Evolutionary conservation across 768 basidiomycete species (phyloP).

Genomic region (Calocybe indica): DNA sequence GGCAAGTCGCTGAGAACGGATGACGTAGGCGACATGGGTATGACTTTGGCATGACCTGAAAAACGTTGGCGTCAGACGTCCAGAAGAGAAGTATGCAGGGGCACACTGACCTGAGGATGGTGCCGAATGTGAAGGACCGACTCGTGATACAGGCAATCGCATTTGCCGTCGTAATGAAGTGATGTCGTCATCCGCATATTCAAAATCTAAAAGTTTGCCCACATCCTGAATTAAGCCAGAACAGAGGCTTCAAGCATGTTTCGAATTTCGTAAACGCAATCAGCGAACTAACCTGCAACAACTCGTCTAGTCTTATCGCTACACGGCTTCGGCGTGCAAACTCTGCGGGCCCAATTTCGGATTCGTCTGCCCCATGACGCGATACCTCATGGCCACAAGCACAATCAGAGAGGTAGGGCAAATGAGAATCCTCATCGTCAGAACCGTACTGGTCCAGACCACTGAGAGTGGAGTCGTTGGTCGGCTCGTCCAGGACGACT

Average conservation of each 20-base stretch:
- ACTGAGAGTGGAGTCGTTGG: slow-evolving; percentile 43
- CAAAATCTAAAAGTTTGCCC: slow-evolving; percentile 73
- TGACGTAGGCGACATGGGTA: slow-evolving; percentile 39
- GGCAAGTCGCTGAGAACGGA: slow-evolving; percentile 46
- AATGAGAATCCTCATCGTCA: slow-evolving; percentile 55
- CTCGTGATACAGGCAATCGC: slow-evolving; percentile 43
- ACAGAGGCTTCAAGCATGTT: not conserved
- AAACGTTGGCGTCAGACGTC: slow-evolving; percentile 19
- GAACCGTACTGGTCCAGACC: slow-evolving; percentile 64
- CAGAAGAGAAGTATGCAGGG: slow-evolving; percentile 6
- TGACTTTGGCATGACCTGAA: slow-evolving; percentile 13
- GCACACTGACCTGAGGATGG: slow-evolving; percentile 46
- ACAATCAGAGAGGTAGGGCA: slow-evolving; percentile 54
- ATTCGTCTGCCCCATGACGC: slow-evolving; percentile 63
- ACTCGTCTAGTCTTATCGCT: slow-evolving; percentile 76
- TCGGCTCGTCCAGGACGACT: slow-evolving; percentile 51
- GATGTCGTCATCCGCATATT: slow-evolving; percentile 67
- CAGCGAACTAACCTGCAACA: slow-evolving; percentile 60
- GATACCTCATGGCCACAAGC: slow-evolving; percentile 61
- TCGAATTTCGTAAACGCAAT: not conserved
- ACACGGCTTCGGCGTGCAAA: slow-evolving; percentile 68
- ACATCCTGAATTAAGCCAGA: slow-evolving; percentile 47
- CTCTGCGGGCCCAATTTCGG: slow-evolving; percentile 51
- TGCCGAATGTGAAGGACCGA: slow-evolving; percentile 36
- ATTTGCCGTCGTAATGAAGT: slow-evolving; percentile 67